Evolutionary conservation across 202 grass and related monocot genomes (phyloP).

Genomic region (Digitaria exilis): DNA sequence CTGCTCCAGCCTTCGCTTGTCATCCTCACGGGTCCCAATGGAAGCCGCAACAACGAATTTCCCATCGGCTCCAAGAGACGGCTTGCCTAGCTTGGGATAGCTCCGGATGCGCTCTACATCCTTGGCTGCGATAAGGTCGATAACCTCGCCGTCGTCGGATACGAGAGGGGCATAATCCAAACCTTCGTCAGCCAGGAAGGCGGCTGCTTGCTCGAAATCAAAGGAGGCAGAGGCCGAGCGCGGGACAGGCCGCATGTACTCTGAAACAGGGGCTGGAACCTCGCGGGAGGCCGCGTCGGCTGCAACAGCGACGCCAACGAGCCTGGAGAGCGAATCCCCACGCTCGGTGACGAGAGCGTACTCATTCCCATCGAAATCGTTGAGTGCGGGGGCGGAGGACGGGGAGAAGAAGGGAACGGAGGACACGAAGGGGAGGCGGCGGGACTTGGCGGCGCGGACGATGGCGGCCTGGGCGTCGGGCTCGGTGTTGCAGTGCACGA

Average conservation of each 20-base stretch:
- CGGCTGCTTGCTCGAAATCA: slow-evolving; percentile 64
- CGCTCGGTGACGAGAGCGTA: slow-evolving; percentile 78
- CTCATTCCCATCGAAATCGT: slow-evolving; percentile 51
- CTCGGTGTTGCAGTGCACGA: slow-evolving; percentile 76
- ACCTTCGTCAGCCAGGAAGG: slow-evolving; percentile 65
- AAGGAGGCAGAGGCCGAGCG: slow-evolving; percentile 49
- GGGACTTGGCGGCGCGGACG: slow-evolving; percentile 74
- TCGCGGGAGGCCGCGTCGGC: slow-evolving; percentile 46
- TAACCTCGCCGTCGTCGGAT: slow-evolving; percentile 58
- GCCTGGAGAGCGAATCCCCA: slow-evolving; percentile 65
- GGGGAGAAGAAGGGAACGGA: slow-evolving; percentile 64
- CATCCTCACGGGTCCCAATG: slow-evolving; percentile 82
- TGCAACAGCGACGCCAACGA: slow-evolving; percentile 62
- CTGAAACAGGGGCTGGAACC: slow-evolving; percentile 23
- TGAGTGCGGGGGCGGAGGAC: slow-evolving; percentile 17
- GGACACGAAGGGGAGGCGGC: slow-evolving; percentile 73
- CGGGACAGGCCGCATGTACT: slow-evolving; percentile 67
- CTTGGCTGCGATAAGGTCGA: slow-evolving; percentile 68
- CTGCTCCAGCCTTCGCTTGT: slow-evolving; percentile 75
- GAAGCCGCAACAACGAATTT: slow-evolving; percentile 71
- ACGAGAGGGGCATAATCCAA: slow-evolving; percentile 78
- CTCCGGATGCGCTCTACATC: slow-evolving; percentile 76
- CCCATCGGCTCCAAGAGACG: slow-evolving; percentile 64
- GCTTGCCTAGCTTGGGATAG: slow-evolving; percentile 79
- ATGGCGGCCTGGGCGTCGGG: slow-evolving; percentile 63